A percentile compares a stretch with the other conserved stretches of the same genome.
Conservation (phyloP, 202 grass and related monocot genomes). For the Brachypodium distachyon region DNA sequence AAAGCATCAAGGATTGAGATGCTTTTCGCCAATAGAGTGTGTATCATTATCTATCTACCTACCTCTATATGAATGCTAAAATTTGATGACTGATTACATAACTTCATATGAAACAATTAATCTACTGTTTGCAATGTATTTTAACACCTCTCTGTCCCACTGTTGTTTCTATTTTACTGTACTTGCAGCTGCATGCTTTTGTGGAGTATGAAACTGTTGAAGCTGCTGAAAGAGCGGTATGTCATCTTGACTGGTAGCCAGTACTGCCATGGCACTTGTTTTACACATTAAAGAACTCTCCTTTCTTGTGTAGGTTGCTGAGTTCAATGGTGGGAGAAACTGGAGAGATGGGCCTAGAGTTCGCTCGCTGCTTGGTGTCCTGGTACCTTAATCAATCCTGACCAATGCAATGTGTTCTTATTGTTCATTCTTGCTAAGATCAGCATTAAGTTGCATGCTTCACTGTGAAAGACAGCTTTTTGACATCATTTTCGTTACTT, state of each 20-base stretch:
- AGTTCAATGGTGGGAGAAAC: constrained; percentile 45
- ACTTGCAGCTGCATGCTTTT: constrained; percentile 66
- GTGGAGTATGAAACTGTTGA: constrained; percentile 65
- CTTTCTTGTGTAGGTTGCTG: constrained; percentile 32
- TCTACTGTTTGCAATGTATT: background rate
- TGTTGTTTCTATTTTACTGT: background rate
- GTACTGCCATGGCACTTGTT: background rate
- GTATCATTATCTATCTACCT: background rate
- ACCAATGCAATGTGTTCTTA: background rate
- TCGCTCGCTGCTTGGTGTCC: constrained; percentile 40
- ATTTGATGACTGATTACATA: background rate
- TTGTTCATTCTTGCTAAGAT: background rate
- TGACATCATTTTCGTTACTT: background rate
- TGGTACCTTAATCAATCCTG: constrained; percentile 36
- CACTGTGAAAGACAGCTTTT: background rate
- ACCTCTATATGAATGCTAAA: background rate
- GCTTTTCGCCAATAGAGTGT: constrained; percentile 63
- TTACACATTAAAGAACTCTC: background rate
- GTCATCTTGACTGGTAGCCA: constrained; percentile 10
- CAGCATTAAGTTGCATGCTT: background rate
- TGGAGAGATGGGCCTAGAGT: constrained; percentile 60
- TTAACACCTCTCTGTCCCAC: background rate
- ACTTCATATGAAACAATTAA: background rate
- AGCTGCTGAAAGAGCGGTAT: constrained; percentile 65
- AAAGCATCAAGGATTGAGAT: constrained; percentile 61